These are phyloP conservation scores for Berberis thunbergii DNA, from an alignment of 164 flowering plant species.

Conservation along the genomic window DNA sequence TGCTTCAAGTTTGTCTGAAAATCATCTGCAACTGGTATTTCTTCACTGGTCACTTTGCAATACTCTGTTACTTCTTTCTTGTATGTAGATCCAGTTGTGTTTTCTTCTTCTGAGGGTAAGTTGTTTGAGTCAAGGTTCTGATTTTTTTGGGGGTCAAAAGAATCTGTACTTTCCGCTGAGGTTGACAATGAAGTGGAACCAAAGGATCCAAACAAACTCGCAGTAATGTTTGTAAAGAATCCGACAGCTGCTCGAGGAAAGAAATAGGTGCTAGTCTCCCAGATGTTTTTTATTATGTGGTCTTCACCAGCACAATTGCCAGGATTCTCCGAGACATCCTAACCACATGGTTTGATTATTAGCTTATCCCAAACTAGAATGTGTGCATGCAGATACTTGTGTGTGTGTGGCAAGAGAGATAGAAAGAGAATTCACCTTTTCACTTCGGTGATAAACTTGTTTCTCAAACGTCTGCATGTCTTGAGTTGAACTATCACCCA, in stretches of 20 bases:
- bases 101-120: conserved; percentile 14
- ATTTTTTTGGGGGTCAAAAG: conserved; percentile 2
- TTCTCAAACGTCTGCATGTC: conserved; percentile 21
- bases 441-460: conserved; percentile 20
- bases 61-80: conserved; percentile 23
- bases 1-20: conserved; percentile 13
- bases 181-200: conserved; percentile 32
- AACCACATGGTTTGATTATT: not conserved
- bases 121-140: not conserved
- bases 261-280: conserved; percentile 25
- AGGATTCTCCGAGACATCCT: conserved; percentile 14
- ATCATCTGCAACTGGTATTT: conserved; percentile 10
- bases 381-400: not conserved
- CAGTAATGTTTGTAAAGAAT: conserved; percentile 43
- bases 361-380: too few relatives aligned
- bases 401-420: conserved; percentile 7
- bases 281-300: conserved; percentile 13
- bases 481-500: conserved; percentile 23
- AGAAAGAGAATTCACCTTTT: conserved; percentile 24
- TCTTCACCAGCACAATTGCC: conserved; percentile 18
- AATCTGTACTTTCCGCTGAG: conserved; percentile 11
- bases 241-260: conserved; percentile 60
- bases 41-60: conserved; percentile 14
- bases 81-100: conserved; percentile 9
- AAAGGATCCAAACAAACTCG: conserved; percentile 41